phyloP scores from a whole-genome alignment of 2,329 filamentous ascomycete genomes.

The Ophiostoma himal-ulmi region DNA sequence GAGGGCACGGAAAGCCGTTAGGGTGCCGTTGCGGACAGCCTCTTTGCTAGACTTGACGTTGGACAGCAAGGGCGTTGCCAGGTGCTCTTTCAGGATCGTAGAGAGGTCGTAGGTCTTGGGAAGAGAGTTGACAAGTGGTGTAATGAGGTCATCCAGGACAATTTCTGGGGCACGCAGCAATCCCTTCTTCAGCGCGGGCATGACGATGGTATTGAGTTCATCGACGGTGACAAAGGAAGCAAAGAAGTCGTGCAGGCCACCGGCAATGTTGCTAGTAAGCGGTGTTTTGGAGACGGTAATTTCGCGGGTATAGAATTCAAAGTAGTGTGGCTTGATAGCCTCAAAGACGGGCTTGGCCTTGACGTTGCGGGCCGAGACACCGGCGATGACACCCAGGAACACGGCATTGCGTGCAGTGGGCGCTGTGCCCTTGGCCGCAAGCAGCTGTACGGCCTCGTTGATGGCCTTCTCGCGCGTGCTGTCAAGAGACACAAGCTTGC shows the following conservation, averaged over 20 bases:
- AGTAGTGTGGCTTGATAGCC: conserved; percentile 63
- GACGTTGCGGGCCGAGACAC: conserved; percentile 70
- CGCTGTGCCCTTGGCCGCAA: conserved; percentile 62
- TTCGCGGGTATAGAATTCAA: conserved; percentile 79
- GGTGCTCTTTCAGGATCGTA: conserved; percentile 59
- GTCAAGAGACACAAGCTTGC: conserved; percentile 61
- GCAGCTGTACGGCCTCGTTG: conserved; percentile 54
- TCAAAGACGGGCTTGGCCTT: conserved; percentile 58
- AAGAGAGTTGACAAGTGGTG: conserved; percentile 65
- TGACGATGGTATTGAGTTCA: conserved; percentile 68
- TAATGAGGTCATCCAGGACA: conserved; percentile 71
- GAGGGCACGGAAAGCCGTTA: conserved; percentile 67
- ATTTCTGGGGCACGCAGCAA: conserved; percentile 86
- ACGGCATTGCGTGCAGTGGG: conserved; percentile 65
- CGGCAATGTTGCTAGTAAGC: conserved; percentile 65
- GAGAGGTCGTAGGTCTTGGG: conserved; percentile 71
- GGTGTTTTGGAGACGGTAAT: conserved; percentile 70
- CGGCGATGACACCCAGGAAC: conserved; percentile 78
- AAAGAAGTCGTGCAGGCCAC: conserved; percentile 78
- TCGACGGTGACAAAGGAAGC: conserved; percentile 63
- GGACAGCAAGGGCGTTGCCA: conserved; percentile 82
- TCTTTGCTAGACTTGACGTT: conserved; percentile 88
- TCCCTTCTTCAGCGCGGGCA: conserved; percentile 81
- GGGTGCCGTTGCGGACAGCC: conserved; percentile 66
- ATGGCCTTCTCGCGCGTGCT: conserved; percentile 56